Percentiles rank a stretch among this genome's conserved stretches.
phyloP scores from a whole-genome alignment of 352 stramenopile genomes.

The Globisporangium acanthophoron region DNA sequence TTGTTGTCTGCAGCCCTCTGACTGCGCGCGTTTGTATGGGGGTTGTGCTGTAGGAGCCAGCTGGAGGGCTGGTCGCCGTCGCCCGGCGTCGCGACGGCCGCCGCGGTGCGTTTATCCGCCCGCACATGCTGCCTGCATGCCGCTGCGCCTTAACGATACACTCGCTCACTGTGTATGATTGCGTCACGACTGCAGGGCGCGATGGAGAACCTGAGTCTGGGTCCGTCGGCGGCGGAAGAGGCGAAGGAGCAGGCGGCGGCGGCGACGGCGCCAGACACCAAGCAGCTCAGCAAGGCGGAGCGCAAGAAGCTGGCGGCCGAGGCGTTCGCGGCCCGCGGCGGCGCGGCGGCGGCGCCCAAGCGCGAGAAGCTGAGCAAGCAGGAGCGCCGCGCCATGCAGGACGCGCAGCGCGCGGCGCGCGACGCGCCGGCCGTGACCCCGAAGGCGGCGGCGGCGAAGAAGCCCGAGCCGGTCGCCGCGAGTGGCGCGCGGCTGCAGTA shows the following conservation, averaged over 20 bases:
- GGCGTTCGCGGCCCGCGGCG: slow-evolving; percentile 43
- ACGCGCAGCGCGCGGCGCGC: slow-evolving; percentile 86
- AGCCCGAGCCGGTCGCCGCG: slow-evolving; percentile 20
- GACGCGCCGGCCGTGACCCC: slow-evolving; percentile 19
- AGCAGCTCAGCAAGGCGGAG: slow-evolving; percentile 57
- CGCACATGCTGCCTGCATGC: background rate
- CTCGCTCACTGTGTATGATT: background rate
- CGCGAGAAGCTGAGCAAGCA: slow-evolving; percentile 89
- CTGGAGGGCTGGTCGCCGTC: slow-evolving; percentile 65
- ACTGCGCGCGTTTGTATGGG: slow-evolving; percentile 1
- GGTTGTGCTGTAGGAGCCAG: slow-evolving; percentile 26
- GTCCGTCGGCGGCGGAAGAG: slow-evolving; percentile 17
- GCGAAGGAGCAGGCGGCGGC: background rate
- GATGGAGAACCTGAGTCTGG: slow-evolving; percentile 57
- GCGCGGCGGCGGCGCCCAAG: slow-evolving; percentile 27
- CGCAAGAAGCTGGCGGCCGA: slow-evolving; percentile 68
- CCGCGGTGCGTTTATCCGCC: slow-evolving; percentile 3
- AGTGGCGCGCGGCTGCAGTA: slow-evolving; percentile 66
- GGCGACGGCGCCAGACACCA: slow-evolving; percentile 12
- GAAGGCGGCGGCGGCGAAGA: slow-evolving; percentile 24
- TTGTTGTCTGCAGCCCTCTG: background rate
- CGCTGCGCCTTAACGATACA: too few relatives aligned
- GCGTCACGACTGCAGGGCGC: slow-evolving; percentile 2
- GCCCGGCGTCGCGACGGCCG: slow-evolving; percentile 2
- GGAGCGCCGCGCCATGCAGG: slow-evolving; percentile 89